Percentiles rank a stretch among this genome's conserved stretches.
phyloP scores from a whole-genome alignment of 148 eudicot genomes.

The Rhododendron vialii region DNA sequence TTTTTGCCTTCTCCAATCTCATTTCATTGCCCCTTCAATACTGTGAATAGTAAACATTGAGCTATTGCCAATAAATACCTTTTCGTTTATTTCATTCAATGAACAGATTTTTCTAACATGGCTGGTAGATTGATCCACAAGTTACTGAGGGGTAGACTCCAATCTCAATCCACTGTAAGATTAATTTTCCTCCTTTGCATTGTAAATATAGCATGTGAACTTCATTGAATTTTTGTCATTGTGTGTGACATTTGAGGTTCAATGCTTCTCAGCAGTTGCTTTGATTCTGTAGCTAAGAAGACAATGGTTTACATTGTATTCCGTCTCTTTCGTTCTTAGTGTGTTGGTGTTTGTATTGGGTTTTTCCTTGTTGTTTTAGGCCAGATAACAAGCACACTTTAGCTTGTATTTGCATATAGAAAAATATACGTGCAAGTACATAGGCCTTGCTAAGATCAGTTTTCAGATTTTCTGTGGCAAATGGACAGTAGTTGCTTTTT shows the following conservation, averaged over 20 bases:
- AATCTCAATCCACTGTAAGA: constrained; percentile 44
- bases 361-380: background rate
- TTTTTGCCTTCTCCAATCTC: background rate
- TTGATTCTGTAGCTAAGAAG: background rate
- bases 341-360: background rate
- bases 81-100: background rate
- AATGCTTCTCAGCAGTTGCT: background rate
- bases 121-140: constrained; percentile 55
- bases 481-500: background rate
- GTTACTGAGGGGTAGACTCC: constrained; percentile 39
- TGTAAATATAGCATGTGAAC: background rate
- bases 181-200: background rate
- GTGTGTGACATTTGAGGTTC: background rate
- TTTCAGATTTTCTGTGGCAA: background rate
- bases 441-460: background rate
- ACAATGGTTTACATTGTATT: background rate
- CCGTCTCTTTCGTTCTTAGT: background rate
- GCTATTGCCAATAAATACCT: background rate
- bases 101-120: constrained; percentile 28
- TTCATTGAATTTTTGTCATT: background rate
- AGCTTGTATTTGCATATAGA: background rate
- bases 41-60: background rate
- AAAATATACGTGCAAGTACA: background rate
- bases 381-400: background rate
- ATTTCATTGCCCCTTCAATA: background rate